Percentiles rank a stretch among this genome's conserved stretches.
Evolutionary conservation across 352 stramenopile species (phyloP).

Genomic region (Phytophthora quininea): DNA sequence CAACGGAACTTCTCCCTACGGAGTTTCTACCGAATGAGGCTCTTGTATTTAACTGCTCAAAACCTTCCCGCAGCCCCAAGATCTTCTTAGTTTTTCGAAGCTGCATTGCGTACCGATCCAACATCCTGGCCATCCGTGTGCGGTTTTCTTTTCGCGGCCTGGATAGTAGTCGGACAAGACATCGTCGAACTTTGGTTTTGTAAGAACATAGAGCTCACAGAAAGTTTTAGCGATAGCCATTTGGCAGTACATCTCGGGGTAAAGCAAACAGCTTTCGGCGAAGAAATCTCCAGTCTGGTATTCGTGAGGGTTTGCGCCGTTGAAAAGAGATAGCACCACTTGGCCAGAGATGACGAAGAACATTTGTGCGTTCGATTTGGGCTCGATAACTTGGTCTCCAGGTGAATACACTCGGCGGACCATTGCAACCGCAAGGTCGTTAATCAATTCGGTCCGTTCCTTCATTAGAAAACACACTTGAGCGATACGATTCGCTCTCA

Average conservation of each 20-base stretch:
- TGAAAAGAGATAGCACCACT: slow-evolving; percentile 52
- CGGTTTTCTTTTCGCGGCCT: slow-evolving; percentile 26
- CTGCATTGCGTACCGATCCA: slow-evolving; percentile 64
- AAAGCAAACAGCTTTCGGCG: slow-evolving; percentile 59
- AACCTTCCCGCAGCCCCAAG: slow-evolving; percentile 50
- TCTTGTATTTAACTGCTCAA: slow-evolving; percentile 10
- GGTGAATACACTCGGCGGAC: slow-evolving; percentile 61
- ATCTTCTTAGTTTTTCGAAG: slow-evolving; percentile 81
- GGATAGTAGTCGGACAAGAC: slow-evolving; percentile 58
- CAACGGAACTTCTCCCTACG: slow-evolving; percentile 25
- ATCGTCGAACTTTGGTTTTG: slow-evolving; percentile 65
- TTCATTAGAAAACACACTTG: slow-evolving; percentile 77
- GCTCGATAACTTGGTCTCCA: slow-evolving; percentile 69
- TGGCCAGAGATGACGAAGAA: slow-evolving; percentile 74
- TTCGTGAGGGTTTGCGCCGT: slow-evolving; percentile 49
- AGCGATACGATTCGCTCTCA: slow-evolving; percentile 62
- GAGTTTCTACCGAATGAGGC: slow-evolving; percentile 22
- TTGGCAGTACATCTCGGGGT: slow-evolving; percentile 59
- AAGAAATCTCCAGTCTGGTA: slow-evolving; percentile 72
- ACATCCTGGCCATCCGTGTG: slow-evolving; percentile 45
- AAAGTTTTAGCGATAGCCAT: slow-evolving; percentile 79
- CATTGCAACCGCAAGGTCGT: slow-evolving; percentile 55
- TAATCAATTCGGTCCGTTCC: slow-evolving; percentile 73
- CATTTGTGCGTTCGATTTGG: slow-evolving; percentile 80
- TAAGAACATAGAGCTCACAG: slow-evolving; percentile 77